Evolutionary conservation across 371 early-diverging fungal genomes (phyloP), one percentile per base, ranked within the genome.

Genomic region (Fennellomyces sp.): DNA sequence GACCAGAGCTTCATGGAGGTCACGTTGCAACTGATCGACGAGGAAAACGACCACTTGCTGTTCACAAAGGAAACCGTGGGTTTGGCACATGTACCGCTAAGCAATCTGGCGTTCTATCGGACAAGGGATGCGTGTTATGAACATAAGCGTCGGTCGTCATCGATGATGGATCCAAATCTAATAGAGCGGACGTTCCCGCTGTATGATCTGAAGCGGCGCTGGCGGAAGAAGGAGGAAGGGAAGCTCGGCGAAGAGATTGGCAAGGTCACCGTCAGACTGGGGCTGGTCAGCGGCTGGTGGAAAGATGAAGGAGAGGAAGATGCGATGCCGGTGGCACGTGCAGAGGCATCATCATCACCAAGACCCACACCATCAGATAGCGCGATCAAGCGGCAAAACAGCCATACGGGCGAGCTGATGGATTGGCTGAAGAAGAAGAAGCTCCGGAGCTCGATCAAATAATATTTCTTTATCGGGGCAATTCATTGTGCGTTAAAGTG

Each of bases 271-370:
- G 74, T 79, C 5, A 59, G 70, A 0, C 52, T 73, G 21, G 76
- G 80, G 12, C 30, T 79, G 15, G 65, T 76, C 29, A 73, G 70
- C 52, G 80, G 76, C 0, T 79, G 80, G 80, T 71, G 69, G 63
- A 55, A 49, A 19, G 64, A 60, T 19, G 61, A 57, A 33, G 63
- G 66, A 25, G 64, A 64, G 11, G 56, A 58, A 27, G 59, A 64
- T 27, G 3, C 17, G 17, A 25, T 23, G 23, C 10, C 45, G 5
- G 12, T 15, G 15, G 35, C n/a, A 5, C 7, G 23, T 19, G n/a
- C 45, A 3, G 21, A 19, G 23, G 23, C 45, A 12, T 23, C 45
- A 45, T 21, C 45, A 21, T 45, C 45, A 23, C 21, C 45, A 47
- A 15, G 17, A 10, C n/a, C 29, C 17, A 33, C 15, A 23, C 6